Evolutionary conservation across 2,329 filamentous ascomycete species (phyloP).

Genomic region (Monosporascus cannonballus): DNA sequence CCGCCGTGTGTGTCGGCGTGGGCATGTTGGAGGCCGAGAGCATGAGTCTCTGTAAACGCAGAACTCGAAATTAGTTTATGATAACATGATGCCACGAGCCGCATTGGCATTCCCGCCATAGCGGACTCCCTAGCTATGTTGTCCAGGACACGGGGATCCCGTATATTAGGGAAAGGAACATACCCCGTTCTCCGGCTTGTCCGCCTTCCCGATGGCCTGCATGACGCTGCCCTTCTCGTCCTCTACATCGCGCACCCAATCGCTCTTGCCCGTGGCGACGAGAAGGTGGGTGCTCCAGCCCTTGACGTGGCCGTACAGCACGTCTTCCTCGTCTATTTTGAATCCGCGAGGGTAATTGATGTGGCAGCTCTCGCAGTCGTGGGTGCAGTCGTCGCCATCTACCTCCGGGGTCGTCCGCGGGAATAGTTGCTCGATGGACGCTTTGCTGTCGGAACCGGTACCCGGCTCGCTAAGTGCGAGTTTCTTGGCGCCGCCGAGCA

Average conservation of each 20-base stretch:
- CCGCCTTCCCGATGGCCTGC: constrained; percentile 60
- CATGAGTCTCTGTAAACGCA: constrained; percentile 62
- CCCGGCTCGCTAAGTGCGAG: constrained; percentile 21
- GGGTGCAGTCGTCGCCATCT: constrained; percentile 84
- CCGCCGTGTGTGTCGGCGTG: constrained; percentile 59
- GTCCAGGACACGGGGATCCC: too few relatives aligned
- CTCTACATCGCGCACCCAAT: constrained; percentile 85
- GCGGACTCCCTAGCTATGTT: too few relatives aligned
- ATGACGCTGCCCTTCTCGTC: constrained; percentile 85
- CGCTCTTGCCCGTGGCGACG: constrained; percentile 90
- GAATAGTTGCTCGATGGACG: constrained; percentile 53
- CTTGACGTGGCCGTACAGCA: constrained; percentile 78
- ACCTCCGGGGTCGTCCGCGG: constrained; percentile 64
- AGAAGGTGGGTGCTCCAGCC: constrained; percentile 86
- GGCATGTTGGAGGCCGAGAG: constrained; percentile 90
- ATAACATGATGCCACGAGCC: background rate
- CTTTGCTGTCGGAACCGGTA: constrained; percentile 13
- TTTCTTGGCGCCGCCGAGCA: constrained; percentile 32
- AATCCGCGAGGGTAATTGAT: constrained; percentile 67
- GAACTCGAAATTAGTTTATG: background rate
- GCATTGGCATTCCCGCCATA: too few relatives aligned
- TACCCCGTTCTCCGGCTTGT: constrained; percentile 63
- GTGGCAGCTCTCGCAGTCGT: constrained; percentile 78
- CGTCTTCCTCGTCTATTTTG: constrained; percentile 70
- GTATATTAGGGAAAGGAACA: constrained; percentile 22